Evolutionary conservation across 139 green algal genomes (phyloP).

Genomic region (Asterochloris erici): DNA sequence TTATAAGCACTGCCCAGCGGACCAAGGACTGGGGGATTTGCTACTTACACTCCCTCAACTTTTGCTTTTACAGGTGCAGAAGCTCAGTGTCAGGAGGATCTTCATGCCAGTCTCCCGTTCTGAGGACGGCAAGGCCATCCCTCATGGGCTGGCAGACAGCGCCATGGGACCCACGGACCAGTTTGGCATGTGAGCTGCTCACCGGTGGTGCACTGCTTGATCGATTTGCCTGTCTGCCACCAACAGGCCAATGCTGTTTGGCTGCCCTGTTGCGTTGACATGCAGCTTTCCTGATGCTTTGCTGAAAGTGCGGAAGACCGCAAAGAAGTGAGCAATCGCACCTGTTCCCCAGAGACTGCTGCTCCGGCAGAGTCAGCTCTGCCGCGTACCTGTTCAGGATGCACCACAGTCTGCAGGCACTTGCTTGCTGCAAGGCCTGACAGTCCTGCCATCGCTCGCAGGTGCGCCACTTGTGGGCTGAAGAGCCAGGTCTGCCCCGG

Average conservation of each 20-base stretch:
- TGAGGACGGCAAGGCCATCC: constrained; percentile 69
- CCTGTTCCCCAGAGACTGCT: not conserved
- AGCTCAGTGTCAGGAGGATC: constrained; percentile 86
- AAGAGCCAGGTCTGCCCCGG: constrained; percentile 74
- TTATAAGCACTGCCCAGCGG: not conserved
- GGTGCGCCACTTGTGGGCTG: constrained; percentile 88
- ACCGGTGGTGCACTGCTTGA: not conserved
- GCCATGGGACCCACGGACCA: constrained; percentile 82
- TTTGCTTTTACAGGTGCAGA: constrained; percentile 51
- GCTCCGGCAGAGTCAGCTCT: not conserved
- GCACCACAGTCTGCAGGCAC: not conserved
- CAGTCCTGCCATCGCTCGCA: constrained; percentile 21
- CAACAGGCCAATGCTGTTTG: not conserved
- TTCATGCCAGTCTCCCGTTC: constrained; percentile 81
- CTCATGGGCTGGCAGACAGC: constrained; percentile 87
- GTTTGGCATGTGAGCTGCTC: constrained; percentile 39
- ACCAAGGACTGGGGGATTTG: not conserved
- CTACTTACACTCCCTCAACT: not conserved
- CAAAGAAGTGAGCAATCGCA: not conserved
- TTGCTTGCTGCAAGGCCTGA: not conserved
- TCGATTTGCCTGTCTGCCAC: not conserved
- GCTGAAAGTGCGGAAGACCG: not conserved
- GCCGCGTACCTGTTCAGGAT: not conserved
- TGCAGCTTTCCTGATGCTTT: not conserved
- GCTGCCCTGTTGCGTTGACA: not conserved